Base-by-base conservation (phyloP, 495 filamentous ascomycete genomes). In the Tetracladium setigerum region DNA sequence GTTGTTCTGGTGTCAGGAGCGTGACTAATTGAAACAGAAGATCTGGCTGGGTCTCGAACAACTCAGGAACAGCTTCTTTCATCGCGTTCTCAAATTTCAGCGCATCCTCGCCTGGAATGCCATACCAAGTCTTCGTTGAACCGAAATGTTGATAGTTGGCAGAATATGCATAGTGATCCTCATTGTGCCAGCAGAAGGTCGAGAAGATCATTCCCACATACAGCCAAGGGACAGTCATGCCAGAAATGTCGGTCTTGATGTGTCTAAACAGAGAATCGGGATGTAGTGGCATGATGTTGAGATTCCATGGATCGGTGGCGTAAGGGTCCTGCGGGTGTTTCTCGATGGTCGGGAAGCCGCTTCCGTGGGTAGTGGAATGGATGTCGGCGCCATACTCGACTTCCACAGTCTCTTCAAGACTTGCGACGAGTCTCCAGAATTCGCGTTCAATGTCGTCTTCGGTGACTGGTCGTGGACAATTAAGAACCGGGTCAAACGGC, bases 181-280 rank as follows among this genome's bases (percentile, higher is more conserved):
- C 92, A 51, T 95, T 95, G 60, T 99, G 92, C 92, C 92, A 99
- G 64, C 92, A 99, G 61, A 99, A 99, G 3, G 91, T 96, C 2
- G 92, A 97, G 64, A 99, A 99, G 57, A 89, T 94, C 92, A 99
- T 99, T 49, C 92, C 92, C n/a, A 99, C 94, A 61, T 99, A 99
- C 5, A 97, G 80, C 92, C 92, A 99, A 13, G 92, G 92, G 5
- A 99, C 91, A 1, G 92, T 99, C 92, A 99, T 99, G 30, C 92
- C 92, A n/a, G 92, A 96, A 47, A 99, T 90, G 64, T 99, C 92
- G 0, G 90, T 85, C 61, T 97, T 97, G 72, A 97, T 96, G 61
- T 99, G 86, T 42, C 89, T 78, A 67, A 97, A 97, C 8, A 99
- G 74, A 5, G 91, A 96, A 35, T 96, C 90, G 0, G 84, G 79